These are phyloP conservation scores for Trichocladium uniseriatum DNA, from an alignment of 495 filamentous ascomycete genomes.

Conservation along the genomic window DNA sequence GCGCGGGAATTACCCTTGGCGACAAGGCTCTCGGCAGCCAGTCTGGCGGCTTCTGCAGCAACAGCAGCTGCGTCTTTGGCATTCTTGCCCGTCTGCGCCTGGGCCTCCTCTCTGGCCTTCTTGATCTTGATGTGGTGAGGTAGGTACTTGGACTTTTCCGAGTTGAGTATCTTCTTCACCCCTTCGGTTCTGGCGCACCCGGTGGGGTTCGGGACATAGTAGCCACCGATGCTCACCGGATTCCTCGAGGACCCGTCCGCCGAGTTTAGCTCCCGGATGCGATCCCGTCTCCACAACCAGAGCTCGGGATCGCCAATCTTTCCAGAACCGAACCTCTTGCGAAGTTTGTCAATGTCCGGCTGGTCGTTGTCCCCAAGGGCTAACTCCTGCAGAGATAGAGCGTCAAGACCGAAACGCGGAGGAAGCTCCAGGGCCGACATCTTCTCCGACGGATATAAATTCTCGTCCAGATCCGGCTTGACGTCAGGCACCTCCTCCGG, in stretches of 20 bases:
- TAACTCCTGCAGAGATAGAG: slow-evolving; percentile 22
- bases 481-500: neutral
- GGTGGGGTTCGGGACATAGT: slow-evolving; percentile 77
- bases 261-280: slow-evolving; percentile 75
- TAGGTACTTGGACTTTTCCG: slow-evolving; percentile 95
- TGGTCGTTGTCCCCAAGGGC: slow-evolving; percentile 64
- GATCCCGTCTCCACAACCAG: slow-evolving; percentile 88
- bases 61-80: slow-evolving; percentile 55
- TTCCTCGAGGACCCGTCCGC: slow-evolving; percentile 32
- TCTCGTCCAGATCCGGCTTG: slow-evolving; percentile 28
- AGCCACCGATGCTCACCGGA: slow-evolving; percentile 61
- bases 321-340: slow-evolving; percentile 57
- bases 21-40: slow-evolving; percentile 67
- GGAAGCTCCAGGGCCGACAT: slow-evolving; percentile 23
- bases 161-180: slow-evolving; percentile 84
- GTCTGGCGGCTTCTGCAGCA: slow-evolving; percentile 59
- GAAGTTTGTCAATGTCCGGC: slow-evolving; percentile 68
- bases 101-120: slow-evolving; percentile 76
- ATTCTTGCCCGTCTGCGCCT: slow-evolving; percentile 66
- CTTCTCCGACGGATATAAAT: slow-evolving; percentile 27
- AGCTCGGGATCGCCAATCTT: slow-evolving; percentile 56
- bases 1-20: slow-evolving; percentile 73
- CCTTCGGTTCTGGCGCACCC: slow-evolving; percentile 89
- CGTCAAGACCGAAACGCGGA: slow-evolving; percentile 26
- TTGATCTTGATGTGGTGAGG: slow-evolving; percentile 95